Evolutionary conservation across 768 basidiomycete species (phyloP), one percentile per base, ranked within the genome.

Genomic region (Russula ochroleuca): DNA sequence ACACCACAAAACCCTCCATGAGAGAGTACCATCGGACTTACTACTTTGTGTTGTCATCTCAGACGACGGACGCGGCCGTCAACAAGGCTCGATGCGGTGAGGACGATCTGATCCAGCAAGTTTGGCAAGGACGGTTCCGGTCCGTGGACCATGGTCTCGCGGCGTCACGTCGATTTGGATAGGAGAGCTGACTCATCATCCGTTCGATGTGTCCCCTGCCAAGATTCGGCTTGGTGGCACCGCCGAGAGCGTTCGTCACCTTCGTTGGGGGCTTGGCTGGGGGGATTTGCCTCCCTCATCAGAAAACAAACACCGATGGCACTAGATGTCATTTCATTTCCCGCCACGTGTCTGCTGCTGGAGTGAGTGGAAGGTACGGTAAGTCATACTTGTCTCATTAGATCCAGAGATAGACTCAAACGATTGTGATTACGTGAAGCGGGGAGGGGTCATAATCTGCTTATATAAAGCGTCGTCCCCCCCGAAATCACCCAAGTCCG

Each of bases 401-500:
- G 11, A 19, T 10, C n/a, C 5, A 0, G 11, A n/a, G 11, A 4
- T 47, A 49, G 48, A 28, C 48, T 48, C 13, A 25, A 48, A 9
- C 13, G 19, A 38, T 54, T 17, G 37, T 54, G 53, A 54, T 54
- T 54, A 54, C 53, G 53, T 54, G 53, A 54, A 37, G 23, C 3
- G 14, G 13, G 8, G 35, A 25, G 21, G n/a, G 10, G 40, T 41
- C 15, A 35, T 6, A 43, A 43, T n/a, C 4, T 5, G 9, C 21
- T n/a, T 47, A 47, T 61, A 61, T 61, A 62, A 62, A 50, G 40
- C 28, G 61, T 23, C 35, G 35, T 37, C n/a, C 45, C 13, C 45
- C 13, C 17, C 47, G 14, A 17, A 19, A 1, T 3, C 3, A 5
- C 14, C 7, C 40, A 11, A 15, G 47, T 33, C 48, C 45, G 47